Conservation (phyloP, 495 filamentous ascomycete species). For the Daldinia childiae region DNA sequence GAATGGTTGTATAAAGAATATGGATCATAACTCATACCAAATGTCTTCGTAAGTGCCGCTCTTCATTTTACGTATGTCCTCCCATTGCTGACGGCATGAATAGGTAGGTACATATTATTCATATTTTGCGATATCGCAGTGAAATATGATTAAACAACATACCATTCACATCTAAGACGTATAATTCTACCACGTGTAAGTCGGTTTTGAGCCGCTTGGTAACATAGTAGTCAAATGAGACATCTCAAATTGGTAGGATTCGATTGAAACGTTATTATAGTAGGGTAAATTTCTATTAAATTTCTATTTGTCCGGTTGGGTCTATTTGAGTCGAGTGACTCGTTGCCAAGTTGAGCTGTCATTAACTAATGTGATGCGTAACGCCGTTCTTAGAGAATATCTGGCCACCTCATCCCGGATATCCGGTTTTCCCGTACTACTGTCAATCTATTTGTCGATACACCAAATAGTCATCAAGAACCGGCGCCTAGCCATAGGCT, state of each 20-base stretch:
- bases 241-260: neutral
- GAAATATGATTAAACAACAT: neutral
- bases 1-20: neutral
- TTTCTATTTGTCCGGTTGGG: neutral
- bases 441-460: conserved; percentile 8
- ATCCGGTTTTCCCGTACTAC: conserved; percentile 22
- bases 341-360: conserved; percentile 11
- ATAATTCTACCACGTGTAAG: neutral
- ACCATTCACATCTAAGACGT: neutral
- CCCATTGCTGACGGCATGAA: neutral
- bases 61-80: neutral
- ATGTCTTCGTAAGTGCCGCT: neutral
- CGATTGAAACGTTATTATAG: neutral
- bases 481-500: neutral
- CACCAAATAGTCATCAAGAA: neutral
- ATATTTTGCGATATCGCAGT: neutral
- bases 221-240: neutral
- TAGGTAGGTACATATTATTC: neutral
- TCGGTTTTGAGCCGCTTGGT: neutral
- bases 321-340: conserved; percentile 1
- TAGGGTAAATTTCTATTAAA: neutral
- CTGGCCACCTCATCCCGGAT: neutral
- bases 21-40: neutral
- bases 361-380: conserved; percentile 1
- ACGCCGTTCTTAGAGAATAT: neutral